Conservation (phyloP, 208 protist genomes). For the Crithidia fasciculata region DNA sequence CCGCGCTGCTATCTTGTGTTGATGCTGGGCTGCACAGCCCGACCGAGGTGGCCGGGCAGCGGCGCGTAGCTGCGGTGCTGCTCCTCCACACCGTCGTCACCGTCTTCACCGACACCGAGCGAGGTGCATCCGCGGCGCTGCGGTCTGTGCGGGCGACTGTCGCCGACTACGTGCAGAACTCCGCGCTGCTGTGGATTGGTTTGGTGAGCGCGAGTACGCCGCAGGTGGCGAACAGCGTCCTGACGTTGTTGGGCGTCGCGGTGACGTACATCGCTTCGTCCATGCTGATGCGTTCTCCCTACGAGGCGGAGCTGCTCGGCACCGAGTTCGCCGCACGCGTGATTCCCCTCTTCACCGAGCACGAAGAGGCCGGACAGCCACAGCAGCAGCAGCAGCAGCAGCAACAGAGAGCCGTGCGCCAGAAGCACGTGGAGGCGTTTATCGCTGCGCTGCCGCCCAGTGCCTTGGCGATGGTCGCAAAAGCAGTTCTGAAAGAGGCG, state of each 20-base stretch:
- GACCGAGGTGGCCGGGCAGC: slow-evolving; percentile 42
- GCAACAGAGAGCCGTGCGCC: neutral
- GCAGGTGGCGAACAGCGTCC: slow-evolving; percentile 12
- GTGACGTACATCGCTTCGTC: slow-evolving; percentile 16
- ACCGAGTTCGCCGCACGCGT: slow-evolving; percentile 14
- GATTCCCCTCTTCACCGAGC: slow-evolving; percentile 27
- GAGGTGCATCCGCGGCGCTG: slow-evolving; percentile 21
- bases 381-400: slow-evolving; percentile 2
- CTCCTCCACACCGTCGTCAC: slow-evolving; percentile 32
- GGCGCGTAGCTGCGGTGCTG: slow-evolving; percentile 32
- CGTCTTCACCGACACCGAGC: slow-evolving; percentile 17
- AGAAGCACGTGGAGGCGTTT: slow-evolving; percentile 18
- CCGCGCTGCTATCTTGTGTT: slow-evolving; percentile 38
- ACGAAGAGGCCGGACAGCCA: too few relatives aligned
- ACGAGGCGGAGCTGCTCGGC: slow-evolving; percentile 23
- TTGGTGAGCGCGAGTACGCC: slow-evolving; percentile 45
- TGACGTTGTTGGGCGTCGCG: slow-evolving; percentile 26
- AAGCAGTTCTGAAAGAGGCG: slow-evolving; percentile 21
- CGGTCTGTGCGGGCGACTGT: slow-evolving; percentile 30
- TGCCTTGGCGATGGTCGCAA: slow-evolving; percentile 14
- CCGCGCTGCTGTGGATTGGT: slow-evolving; percentile 25
- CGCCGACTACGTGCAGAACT: slow-evolving; percentile 35
- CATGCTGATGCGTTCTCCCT: slow-evolving; percentile 6
- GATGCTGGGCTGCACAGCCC: slow-evolving; percentile 34
- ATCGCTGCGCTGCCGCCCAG: slow-evolving; percentile 23